These are phyloP conservation scores for Colletotrichum caudatum DNA, from an alignment of 2,329 filamentous ascomycete genomes.

Conservation along the genomic window DNA sequence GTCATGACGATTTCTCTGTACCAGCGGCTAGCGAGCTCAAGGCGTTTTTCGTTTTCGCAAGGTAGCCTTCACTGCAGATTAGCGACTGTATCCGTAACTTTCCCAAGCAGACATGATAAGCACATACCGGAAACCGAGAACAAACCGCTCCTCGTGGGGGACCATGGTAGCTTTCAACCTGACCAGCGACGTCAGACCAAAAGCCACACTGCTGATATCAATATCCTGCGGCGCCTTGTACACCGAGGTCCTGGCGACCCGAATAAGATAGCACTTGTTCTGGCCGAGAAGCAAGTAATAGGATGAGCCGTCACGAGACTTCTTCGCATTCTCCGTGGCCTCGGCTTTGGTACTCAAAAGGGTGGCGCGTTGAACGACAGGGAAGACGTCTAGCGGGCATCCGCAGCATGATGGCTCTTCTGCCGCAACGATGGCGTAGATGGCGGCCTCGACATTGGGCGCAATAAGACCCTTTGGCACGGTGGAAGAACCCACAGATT, in stretches of 20 bases:
- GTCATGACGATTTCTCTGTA: slow-evolving; percentile 67
- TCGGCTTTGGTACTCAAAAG: slow-evolving; percentile 56
- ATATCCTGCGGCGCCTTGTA: slow-evolving; percentile 59
- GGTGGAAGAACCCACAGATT: slow-evolving; percentile 51
- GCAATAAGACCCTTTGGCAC: slow-evolving; percentile 54
- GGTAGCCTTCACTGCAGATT: slow-evolving; percentile 23
- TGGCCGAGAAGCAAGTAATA: slow-evolving; percentile 68
- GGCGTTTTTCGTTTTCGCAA: slow-evolving; percentile 51
- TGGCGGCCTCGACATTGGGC: slow-evolving; percentile 60
- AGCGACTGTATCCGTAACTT: slow-evolving; percentile 43
- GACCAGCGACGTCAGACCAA: slow-evolving; percentile 65
- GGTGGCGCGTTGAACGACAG: slow-evolving; percentile 62
- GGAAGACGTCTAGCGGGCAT: slow-evolving; percentile 58
- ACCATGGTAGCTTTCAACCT: slow-evolving; percentile 63
- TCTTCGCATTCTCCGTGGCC: slow-evolving; percentile 58
- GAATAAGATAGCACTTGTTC: slow-evolving; percentile 64
- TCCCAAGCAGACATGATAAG: slow-evolving; percentile 13
- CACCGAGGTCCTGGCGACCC: slow-evolving; percentile 61
- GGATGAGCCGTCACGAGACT: slow-evolving; percentile 62
- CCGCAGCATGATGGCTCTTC: slow-evolving; percentile 56
- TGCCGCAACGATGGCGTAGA: slow-evolving; percentile 59
- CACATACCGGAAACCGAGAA: slow-evolving; percentile 65
- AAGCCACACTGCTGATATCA: slow-evolving; percentile 62
- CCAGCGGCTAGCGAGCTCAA: slow-evolving; percentile 66
- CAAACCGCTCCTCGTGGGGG: slow-evolving; percentile 67